Percentiles rank a stretch among this genome's conserved stretches.
These are phyloP conservation scores for Vitis hybrid DNA, from an alignment of 177 flowering plant genomes.

Conservation along the genomic window DNA sequence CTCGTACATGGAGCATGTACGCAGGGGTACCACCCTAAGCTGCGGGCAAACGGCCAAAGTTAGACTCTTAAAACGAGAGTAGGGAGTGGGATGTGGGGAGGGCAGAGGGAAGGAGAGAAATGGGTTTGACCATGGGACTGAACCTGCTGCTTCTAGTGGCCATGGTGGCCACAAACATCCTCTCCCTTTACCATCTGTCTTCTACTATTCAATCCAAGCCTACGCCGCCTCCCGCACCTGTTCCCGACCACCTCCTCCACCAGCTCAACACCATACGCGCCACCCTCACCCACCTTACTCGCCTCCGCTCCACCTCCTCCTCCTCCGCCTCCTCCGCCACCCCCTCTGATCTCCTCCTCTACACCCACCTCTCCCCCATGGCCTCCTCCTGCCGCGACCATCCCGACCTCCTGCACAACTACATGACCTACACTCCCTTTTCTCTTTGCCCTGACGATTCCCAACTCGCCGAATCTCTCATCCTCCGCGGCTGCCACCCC, in stretches of 20 bases:
- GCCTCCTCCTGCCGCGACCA: slow-evolving; percentile 80
- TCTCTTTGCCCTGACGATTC: slow-evolving; percentile 63
- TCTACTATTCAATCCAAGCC: slow-evolving; percentile 52
- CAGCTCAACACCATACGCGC: slow-evolving; percentile 89
- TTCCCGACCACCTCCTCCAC: slow-evolving; percentile 80
- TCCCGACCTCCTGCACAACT: slow-evolving; percentile 77
- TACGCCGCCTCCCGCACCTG: slow-evolving; percentile 34
- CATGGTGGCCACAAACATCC: slow-evolving; percentile 97
- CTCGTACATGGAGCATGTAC: too few species aligned
- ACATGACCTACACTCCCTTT: slow-evolving; percentile 84
- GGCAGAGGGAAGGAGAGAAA: slow-evolving; percentile 9
- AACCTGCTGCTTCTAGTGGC: slow-evolving; percentile 78
- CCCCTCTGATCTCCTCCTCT: slow-evolving; percentile 79
- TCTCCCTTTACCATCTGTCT: slow-evolving; percentile 96
- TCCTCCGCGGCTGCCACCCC: slow-evolving; percentile 92
- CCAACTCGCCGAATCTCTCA: slow-evolving; percentile 63
- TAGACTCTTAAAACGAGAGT: too few species aligned
- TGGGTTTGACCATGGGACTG: slow-evolving; percentile 82
- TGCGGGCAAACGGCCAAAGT: too few species aligned
- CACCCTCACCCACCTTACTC: slow-evolving; percentile 86
- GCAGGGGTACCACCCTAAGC: too few species aligned
- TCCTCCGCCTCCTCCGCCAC: slow-evolving; percentile 22
- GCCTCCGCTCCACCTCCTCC: slow-evolving; percentile 40
- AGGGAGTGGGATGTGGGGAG: too few species aligned
- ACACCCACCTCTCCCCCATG: slow-evolving; percentile 69